Percentiles rank a stretch among this genome's conserved stretches.
Evolutionary conservation across 495 filamentous ascomycete species (phyloP).

Genomic region (Cercophora sp.): DNA sequence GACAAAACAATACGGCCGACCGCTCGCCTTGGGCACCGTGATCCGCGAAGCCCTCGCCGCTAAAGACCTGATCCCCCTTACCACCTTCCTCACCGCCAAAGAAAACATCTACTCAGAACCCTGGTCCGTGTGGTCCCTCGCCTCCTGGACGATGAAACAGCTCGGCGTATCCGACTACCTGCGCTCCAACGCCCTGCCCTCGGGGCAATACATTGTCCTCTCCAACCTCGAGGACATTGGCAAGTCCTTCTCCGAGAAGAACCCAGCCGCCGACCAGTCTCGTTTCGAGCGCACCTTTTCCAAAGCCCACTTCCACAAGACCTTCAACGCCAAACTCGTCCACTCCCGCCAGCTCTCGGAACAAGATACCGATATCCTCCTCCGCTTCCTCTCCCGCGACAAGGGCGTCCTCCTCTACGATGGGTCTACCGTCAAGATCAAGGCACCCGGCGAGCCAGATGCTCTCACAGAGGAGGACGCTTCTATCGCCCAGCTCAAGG

Average conservation of each 20-base stretch:
- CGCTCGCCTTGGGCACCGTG: constrained; percentile 76
- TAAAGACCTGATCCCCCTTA: constrained; percentile 63
- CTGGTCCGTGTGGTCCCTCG: constrained; percentile 50
- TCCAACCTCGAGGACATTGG: constrained; percentile 52
- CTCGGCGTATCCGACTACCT: constrained; percentile 54
- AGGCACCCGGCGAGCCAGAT: constrained; percentile 38
- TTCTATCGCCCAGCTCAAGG: constrained; percentile 73
- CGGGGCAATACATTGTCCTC: constrained; percentile 55
- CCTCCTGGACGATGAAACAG: constrained; percentile 73
- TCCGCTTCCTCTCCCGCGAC: constrained; percentile 72
- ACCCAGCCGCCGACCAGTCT: constrained; percentile 41
- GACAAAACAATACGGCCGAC: constrained; percentile 73
- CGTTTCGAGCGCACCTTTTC: constrained; percentile 65
- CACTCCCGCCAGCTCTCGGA: constrained; percentile 54
- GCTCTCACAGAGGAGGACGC: constrained; percentile 69
- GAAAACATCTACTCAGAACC: constrained; percentile 62
- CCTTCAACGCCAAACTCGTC: constrained; percentile 52
- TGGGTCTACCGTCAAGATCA: constrained; percentile 73
- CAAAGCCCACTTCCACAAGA: constrained; percentile 56
- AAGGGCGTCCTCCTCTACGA: constrained; percentile 60
- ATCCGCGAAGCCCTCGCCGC: constrained; percentile 69
- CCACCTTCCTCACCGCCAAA: constrained; percentile 54
- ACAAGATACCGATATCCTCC: constrained; percentile 62
- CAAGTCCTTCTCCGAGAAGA: constrained; percentile 44
- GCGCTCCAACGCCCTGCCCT: constrained; percentile 42